Evolutionary conservation across 768 basidiomycete species (phyloP).

Genomic region (Coprinellus micaceus): DNA sequence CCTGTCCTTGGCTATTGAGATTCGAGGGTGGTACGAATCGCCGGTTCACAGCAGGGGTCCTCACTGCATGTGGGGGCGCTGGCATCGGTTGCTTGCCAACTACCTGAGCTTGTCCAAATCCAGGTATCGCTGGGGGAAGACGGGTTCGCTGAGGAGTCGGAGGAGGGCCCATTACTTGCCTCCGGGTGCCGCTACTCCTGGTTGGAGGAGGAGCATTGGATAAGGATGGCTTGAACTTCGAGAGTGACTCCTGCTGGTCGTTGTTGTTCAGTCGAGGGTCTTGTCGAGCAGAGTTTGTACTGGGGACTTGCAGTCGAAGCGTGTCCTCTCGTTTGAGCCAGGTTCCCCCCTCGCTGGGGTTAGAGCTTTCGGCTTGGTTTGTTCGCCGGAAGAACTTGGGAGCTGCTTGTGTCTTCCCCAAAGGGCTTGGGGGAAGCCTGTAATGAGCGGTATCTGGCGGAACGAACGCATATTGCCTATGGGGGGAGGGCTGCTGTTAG

Average conservation of each 20-base stretch:
- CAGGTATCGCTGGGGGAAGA: background rate
- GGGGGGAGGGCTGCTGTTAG: conserved; percentile 9
- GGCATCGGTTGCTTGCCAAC: too few relatives aligned
- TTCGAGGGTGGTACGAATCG: conserved; percentile 13
- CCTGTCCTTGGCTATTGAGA: conserved; percentile 2
- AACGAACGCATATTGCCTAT: conserved; percentile 67
- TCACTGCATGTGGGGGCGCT: too few relatives aligned
- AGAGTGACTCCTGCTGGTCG: background rate
- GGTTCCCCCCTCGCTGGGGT: background rate
- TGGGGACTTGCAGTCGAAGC: background rate
- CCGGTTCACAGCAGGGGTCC: conserved; percentile 3
- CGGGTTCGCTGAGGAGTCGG: conserved; percentile 38
- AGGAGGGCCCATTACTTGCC: conserved; percentile 49
- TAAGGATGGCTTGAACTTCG: conserved; percentile 14
- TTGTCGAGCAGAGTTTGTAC: background rate
- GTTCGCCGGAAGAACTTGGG: conserved; percentile 37
- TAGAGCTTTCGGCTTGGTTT: conserved; percentile 13
- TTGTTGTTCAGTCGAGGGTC: conserved; percentile 3
- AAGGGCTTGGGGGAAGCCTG: conserved; percentile 32
- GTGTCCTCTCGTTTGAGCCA: background rate
- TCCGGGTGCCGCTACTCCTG: conserved; percentile 5
- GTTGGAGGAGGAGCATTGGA: background rate
- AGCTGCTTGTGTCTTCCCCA: conserved; percentile 41
- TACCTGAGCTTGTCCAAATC: background rate
- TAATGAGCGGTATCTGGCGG: conserved; percentile 43